Conservation (phyloP, 2,329 filamentous ascomycete genomes). For the Clonostachys solani region DNA sequence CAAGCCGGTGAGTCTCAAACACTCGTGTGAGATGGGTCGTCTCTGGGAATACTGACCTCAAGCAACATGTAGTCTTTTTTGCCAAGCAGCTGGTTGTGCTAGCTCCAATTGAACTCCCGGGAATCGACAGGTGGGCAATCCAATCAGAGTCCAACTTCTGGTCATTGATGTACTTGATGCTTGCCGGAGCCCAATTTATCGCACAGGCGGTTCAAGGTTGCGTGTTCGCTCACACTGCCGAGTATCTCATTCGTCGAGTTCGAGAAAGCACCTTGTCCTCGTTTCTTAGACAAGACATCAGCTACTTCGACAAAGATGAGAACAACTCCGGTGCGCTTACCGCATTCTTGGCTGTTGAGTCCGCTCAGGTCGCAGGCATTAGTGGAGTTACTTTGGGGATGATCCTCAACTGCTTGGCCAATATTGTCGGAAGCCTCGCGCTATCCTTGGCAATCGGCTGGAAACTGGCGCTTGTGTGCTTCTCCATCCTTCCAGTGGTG, state of each 20-base stretch:
- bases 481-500: conserved; percentile 72
- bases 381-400: conserved; percentile 87
- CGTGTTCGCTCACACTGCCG: conserved; percentile 23
- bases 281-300: conserved; percentile 88
- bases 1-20: conserved; percentile 31
- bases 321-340: conserved; percentile 87
- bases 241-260: conserved; percentile 69
- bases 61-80: conserved; percentile 60
- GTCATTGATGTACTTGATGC: conserved; percentile 46
- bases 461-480: conserved; percentile 84
- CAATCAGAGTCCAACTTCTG: conserved; percentile 42
- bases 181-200: conserved; percentile 36
- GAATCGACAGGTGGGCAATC: conserved; percentile 11
- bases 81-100: conserved; percentile 80
- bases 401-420: conserved; percentile 74
- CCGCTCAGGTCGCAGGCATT: conserved; percentile 82
- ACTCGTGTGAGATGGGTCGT: no score
- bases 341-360: conserved; percentile 83
- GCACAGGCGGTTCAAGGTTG: conserved; percentile 35
- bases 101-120: neutral
- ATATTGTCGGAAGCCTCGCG: conserved; percentile 68
- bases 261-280: conserved; percentile 57
- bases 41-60: no score
- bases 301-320: conserved; percentile 85
- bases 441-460: conserved; percentile 75